Conservation (phyloP, 768 basidiomycete genomes). For the Lactifluus pinguis region DNA sequence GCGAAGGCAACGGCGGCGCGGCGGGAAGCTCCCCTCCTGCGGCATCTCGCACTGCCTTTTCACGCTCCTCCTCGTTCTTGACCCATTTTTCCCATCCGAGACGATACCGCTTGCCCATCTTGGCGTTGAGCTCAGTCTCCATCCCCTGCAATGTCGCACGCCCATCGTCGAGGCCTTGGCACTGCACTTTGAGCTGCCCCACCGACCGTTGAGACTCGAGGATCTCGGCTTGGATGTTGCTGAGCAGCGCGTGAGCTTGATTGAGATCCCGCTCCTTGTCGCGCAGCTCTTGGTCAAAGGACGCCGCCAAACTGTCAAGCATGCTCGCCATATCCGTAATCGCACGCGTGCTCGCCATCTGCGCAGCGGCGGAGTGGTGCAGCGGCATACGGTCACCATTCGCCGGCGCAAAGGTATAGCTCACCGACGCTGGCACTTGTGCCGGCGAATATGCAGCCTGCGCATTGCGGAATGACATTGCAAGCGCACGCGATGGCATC, state of each 20-base stretch:
- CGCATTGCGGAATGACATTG: conserved; percentile 67
- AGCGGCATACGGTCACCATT: conserved; percentile 63
- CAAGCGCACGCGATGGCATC: conserved; percentile 53
- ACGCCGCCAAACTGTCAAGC: conserved; percentile 79
- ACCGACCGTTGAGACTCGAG: conserved; percentile 75
- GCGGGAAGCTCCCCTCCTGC: conserved; percentile 44
- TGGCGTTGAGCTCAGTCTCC: conserved; percentile 55
- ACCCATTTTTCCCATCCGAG: conserved; percentile 93
- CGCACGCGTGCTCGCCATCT: conserved; percentile 77
- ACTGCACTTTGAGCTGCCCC: conserved; percentile 55
- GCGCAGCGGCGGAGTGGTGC: conserved; percentile 78
- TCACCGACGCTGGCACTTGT: conserved; percentile 30
- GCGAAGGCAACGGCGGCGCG: conserved; percentile 29
- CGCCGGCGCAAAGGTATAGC: conserved; percentile 38
- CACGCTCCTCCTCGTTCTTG: conserved; percentile 73
- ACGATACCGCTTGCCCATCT: conserved; percentile 77
- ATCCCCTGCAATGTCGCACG: conserved; percentile 50
- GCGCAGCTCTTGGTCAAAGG: conserved; percentile 85
- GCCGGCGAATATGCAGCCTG: conserved; percentile 50
- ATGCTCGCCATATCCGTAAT: conserved; percentile 79
- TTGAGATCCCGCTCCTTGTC: conserved; percentile 87
- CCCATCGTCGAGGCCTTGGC: conserved; percentile 54
- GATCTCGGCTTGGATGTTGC: conserved; percentile 85
- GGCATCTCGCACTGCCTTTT: conserved; percentile 55
- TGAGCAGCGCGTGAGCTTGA: conserved; percentile 80